Evolutionary conservation across 331 rosid genomes (phyloP), one percentile per base, ranked within the genome.

Genomic region (Malus hybrid): DNA sequence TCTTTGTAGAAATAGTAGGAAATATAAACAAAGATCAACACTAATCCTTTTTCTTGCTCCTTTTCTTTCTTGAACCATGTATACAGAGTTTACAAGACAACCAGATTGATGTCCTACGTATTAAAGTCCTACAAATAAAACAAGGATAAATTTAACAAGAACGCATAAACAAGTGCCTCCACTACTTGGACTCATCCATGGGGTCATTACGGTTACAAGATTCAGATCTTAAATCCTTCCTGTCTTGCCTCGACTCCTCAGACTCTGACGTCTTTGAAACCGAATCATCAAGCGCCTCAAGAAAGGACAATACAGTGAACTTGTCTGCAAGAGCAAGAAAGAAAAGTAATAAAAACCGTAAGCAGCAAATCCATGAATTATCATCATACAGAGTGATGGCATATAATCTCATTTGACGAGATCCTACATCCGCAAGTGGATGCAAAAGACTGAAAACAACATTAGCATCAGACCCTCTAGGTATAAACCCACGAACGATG

Each of bases 281-380:
- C 22, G 97, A 84, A 85, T 93, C 98, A 80, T 93, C 97, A 3
- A 93, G 97, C 36, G 97, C 98, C 86, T 93, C 98, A 7, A 93
- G 93, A 78, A 93, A 93, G 5, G 97, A 93, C 85, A 91, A 74
- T 62, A 93, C 98, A 2, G 98, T 93, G 77, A 89, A 89, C 79
- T 93, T 93, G 75, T 91, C 98, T 93, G 97, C 83, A 79, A 30
- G 32, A 30, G 32, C 32, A 30, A 80, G 50, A 74, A 57, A 24
- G 32, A 74, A 2, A 29, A 64, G 34, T 29, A 24, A 7, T 24
- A 30, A 18, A 34, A 72, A 60, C 26, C 36, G 6, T 48, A 56
- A 32, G 55, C 6, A 11, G 6, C 29, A 34, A 30, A 24, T 16
- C 24, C 3, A 32, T 32, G 68, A 20, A 30, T 64, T 18, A 64